A percentile compares a stretch with the other conserved stretches of the same genome.
Evolutionary conservation across 495 filamentous ascomycete species (phyloP).

Genomic region (Aspergillus panamensis): DNA sequence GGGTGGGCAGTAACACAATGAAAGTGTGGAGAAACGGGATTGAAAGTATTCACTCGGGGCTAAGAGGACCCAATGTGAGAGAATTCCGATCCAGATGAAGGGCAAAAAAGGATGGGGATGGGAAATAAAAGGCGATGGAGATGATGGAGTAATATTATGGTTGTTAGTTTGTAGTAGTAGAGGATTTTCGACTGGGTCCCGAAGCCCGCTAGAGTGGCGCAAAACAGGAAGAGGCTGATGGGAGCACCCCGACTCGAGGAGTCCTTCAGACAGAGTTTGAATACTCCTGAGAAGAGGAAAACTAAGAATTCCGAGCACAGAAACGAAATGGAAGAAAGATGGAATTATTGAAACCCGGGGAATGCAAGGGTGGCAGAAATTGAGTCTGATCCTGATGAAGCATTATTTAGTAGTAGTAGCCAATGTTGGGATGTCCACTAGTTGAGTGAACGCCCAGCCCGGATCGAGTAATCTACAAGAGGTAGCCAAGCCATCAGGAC

Average conservation of each 20-base stretch:
- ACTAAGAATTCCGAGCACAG: not conserved
- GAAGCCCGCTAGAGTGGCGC: conserved; percentile 9
- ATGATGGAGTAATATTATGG: conserved; percentile 5
- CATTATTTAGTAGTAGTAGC: not conserved
- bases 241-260: no score
- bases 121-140: not conserved
- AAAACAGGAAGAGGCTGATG: not conserved
- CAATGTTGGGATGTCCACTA: conserved; percentile 1
- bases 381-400: not conserved
- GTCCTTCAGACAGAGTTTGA: not conserved
- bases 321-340: not conserved
- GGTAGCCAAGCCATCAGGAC: no score
- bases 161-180: conserved; percentile 13
- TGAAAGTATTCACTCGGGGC: not conserved
- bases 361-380: not conserved
- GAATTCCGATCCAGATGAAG: not conserved
- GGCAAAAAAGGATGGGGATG: not conserved
- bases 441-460: no score
- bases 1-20: not conserved
- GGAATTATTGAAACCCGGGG: not conserved
- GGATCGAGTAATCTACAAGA: no score
- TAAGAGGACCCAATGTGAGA: not conserved
- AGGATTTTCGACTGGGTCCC: conserved; percentile 14
- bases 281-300: not conserved
- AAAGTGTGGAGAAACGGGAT: not conserved